Evolutionary conservation across 2,329 filamentous ascomycete genomes (phyloP).

Genomic region (Hirsutella thompsonii): DNA sequence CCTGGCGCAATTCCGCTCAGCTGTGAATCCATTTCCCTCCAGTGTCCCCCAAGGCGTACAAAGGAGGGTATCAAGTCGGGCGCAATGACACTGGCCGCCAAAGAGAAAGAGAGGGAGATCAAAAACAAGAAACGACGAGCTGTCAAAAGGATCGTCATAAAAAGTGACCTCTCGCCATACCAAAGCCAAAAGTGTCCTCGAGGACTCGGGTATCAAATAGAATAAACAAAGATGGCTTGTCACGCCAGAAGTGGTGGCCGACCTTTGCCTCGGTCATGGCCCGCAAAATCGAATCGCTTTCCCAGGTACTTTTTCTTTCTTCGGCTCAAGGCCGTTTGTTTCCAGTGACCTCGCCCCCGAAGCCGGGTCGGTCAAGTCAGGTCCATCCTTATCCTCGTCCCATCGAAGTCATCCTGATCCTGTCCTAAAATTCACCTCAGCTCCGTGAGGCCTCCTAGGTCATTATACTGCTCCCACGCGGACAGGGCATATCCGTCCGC

Average conservation of each 20-base stretch:
- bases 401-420: not conserved
- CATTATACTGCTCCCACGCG: constrained; percentile 33
- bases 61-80: no score
- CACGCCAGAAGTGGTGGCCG: not conserved
- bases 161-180: not conserved
- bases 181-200: not conserved
- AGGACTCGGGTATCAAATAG: constrained; percentile 6
- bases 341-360: not conserved
- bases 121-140: no score
- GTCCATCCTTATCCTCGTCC: not conserved
- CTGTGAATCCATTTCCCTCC: no score
- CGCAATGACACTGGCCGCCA: no score
- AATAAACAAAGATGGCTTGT: constrained; percentile 3
- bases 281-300: not conserved
- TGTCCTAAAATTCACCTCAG: constrained; percentile 11
- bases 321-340: not conserved
- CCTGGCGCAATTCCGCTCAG: no score
- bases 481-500: constrained; percentile 14
- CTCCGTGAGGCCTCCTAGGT: constrained; percentile 31
- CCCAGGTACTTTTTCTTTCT: not conserved
- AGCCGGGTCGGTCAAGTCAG: no score
- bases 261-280: not conserved
- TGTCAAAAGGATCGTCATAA: not conserved
- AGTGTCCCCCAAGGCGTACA: no score
- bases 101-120: no score